Evolutionary conservation across 495 filamentous ascomycete genomes (phyloP).

Genomic region (Parmelia sp.): DNA sequence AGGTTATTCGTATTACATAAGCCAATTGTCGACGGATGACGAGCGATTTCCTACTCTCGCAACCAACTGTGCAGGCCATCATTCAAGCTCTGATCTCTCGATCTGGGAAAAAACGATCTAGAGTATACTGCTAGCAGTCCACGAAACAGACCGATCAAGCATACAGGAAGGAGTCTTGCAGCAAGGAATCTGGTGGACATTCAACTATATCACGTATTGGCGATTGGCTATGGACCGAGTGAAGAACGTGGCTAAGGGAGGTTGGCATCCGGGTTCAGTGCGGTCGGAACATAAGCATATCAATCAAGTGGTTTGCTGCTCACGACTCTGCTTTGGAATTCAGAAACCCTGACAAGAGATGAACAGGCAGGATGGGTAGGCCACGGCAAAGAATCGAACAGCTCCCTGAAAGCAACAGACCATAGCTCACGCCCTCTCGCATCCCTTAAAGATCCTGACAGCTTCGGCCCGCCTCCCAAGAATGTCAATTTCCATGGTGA

Average conservation of each 20-base stretch:
- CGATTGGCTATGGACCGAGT: conserved; percentile 46
- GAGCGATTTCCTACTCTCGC: too few species aligned
- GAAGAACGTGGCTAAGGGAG: conserved; percentile 47
- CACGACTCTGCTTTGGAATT: too few species aligned
- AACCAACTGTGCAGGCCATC: too few species aligned
- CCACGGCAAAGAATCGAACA: conserved; percentile 43
- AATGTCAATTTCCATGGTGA: conserved; percentile 51
- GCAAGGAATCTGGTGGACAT: background rate
- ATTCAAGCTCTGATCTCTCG: too few species aligned
- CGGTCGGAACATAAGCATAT: conserved; percentile 33
- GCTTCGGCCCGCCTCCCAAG: conserved; percentile 84
- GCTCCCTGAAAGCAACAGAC: conserved; percentile 29
- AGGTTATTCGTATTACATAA: background rate
- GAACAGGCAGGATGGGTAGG: conserved; percentile 48
- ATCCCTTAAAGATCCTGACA: conserved; percentile 70
- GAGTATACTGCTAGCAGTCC: background rate
- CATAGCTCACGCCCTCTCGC: conserved; percentile 65
- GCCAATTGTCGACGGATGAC: too few species aligned
- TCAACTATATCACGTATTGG: too few species aligned
- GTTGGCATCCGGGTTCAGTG: conserved; percentile 45
- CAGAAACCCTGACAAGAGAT: background rate
- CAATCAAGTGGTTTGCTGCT: conserved; percentile 45
- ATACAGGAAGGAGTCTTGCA: background rate
- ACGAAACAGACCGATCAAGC: background rate
- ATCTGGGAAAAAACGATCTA: too few species aligned